These are phyloP conservation scores for Boletellus ananiceps DNA, from an alignment of 768 basidiomycete genomes.

Conservation along the genomic window DNA sequence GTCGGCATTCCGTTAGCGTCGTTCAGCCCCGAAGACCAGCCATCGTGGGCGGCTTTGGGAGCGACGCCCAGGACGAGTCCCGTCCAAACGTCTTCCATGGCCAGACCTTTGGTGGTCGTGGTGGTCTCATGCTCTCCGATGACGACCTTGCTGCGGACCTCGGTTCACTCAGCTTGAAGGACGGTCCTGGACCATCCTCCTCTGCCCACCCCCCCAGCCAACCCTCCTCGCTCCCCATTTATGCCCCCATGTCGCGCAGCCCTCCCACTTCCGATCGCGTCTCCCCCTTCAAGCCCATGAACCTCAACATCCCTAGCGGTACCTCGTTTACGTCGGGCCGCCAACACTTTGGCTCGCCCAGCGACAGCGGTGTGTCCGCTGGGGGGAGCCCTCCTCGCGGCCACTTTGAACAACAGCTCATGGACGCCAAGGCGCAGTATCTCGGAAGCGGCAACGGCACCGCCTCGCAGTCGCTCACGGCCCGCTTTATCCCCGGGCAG, in stretches of 20 bases:
- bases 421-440: slow-evolving; percentile 39
- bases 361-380: slow-evolving; percentile 52
- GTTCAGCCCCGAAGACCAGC: slow-evolving; percentile 69
- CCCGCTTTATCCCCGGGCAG: slow-evolving; percentile 61
- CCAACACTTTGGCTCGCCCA: slow-evolving; percentile 52
- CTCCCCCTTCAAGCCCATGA: slow-evolving; percentile 58
- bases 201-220: slow-evolving; percentile 55
- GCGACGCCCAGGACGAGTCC: slow-evolving; percentile 41
- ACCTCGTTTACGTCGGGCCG: slow-evolving; percentile 40
- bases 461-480: slow-evolving; percentile 37
- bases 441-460: slow-evolving; percentile 19
- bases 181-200: slow-evolving; percentile 35
- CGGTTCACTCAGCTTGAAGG: slow-evolving; percentile 51
- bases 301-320: slow-evolving; percentile 51
- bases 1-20: slow-evolving; percentile 79
- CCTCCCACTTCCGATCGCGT: slow-evolving; percentile 50
- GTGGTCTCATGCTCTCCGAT: slow-evolving; percentile 67
- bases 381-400: slow-evolving; percentile 48
- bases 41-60: slow-evolving; percentile 57
- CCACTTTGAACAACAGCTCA: slow-evolving; percentile 44
- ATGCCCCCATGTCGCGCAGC: slow-evolving; percentile 63
- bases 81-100: slow-evolving; percentile 32
- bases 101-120: slow-evolving; percentile 41
- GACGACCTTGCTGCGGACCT: slow-evolving; percentile 78
- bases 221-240: slow-evolving; percentile 73